A percentile compares a stretch with the other conserved stretches of the same genome.
phyloP scores from a whole-genome alignment of 495 filamentous ascomycete species.

The Evansstolkia leycettana region DNA sequence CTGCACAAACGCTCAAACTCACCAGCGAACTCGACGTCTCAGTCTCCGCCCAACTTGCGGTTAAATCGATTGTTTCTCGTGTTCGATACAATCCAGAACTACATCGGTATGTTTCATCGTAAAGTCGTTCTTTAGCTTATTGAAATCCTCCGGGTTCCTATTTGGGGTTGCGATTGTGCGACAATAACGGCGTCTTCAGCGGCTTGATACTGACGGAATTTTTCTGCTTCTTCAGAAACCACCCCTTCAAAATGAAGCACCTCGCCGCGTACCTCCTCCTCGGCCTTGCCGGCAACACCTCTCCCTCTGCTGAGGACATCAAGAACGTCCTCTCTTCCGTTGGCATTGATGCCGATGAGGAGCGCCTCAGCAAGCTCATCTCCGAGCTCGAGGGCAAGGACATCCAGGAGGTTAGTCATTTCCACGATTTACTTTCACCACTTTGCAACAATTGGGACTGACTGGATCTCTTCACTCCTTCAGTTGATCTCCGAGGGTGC shows the following conservation, averaged over 20 bases:
- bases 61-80: constrained; percentile 94
- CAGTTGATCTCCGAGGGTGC: constrained; percentile 89
- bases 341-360: constrained; percentile 86
- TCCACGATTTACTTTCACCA: background rate
- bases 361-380: constrained; percentile 75
- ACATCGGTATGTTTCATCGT: constrained; percentile 12
- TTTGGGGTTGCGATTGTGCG: too few relatives aligned
- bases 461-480: constrained; percentile 33
- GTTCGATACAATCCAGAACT: constrained; percentile 40
- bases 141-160: too few relatives aligned
- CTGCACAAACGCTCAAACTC: constrained; percentile 12
- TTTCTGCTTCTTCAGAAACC: constrained; percentile 3
- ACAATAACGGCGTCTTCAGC: background rate
- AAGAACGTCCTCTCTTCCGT: constrained; percentile 87
- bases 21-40: constrained; percentile 58
- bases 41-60: constrained; percentile 78
- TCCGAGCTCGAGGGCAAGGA: constrained; percentile 95
- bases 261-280: constrained; percentile 98
- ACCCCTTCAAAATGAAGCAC: constrained; percentile 88
- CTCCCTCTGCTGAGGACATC: constrained; percentile 77
- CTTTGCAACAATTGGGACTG: constrained; percentile 3
- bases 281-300: constrained; percentile 82
- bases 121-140: too few relatives aligned
- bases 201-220: constrained; percentile 4
- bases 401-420: constrained; percentile 67